Percentiles rank a stretch among this genome's conserved stretches.
These are phyloP conservation scores for Phytophthora fragariae DNA, from an alignment of 352 stramenopile genomes.

Conservation along the genomic window DNA sequence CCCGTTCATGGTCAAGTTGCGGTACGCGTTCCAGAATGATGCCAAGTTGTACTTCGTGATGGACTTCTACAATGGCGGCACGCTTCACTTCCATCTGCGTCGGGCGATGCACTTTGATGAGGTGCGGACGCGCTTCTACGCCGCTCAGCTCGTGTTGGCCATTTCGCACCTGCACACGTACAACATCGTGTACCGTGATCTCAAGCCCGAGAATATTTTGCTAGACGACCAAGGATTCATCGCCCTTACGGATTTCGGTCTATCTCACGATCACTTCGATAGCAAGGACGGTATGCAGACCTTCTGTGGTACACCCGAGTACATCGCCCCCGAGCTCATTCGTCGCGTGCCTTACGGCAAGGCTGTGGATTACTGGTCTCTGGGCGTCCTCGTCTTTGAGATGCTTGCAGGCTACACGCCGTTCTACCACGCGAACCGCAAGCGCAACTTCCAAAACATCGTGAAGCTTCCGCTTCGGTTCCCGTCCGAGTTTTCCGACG, in stretches of 20 bases:
- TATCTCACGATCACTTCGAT: conserved; percentile 82
- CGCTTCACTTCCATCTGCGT: conserved; percentile 84
- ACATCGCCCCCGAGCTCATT: conserved; percentile 86
- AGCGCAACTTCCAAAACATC: conserved; percentile 92
- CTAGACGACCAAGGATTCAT: conserved; percentile 88
- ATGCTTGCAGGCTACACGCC: conserved; percentile 85
- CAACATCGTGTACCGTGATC: conserved; percentile 88
- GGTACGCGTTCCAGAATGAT: conserved; percentile 88
- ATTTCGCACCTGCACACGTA: conserved; percentile 87
- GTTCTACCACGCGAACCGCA: conserved; percentile 80
- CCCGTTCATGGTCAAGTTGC: conserved; percentile 87
- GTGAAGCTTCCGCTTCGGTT: conserved; percentile 77
- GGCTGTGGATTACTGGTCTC: conserved; percentile 90
- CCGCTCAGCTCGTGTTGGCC: conserved; percentile 82
- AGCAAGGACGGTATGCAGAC: conserved; percentile 83
- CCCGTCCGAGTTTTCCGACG: conserved; percentile 78
- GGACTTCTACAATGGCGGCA: conserved; percentile 91
- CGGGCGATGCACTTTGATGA: conserved; percentile 79
- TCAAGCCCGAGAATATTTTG: conserved; percentile 90
- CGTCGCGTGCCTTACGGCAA: conserved; percentile 77
- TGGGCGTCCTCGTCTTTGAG: conserved; percentile 88
- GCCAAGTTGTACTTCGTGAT: conserved; percentile 91
- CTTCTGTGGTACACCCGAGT: conserved; percentile 88
- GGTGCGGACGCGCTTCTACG: conserved; percentile 75
- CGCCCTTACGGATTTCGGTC: conserved; percentile 90